A percentile compares a stretch with the other conserved stretches of the same genome.
These are phyloP conservation scores for Casaregolazyma suthepensis DNA, from an alignment of 1,139 yeast species.

Conservation along the genomic window DNA sequence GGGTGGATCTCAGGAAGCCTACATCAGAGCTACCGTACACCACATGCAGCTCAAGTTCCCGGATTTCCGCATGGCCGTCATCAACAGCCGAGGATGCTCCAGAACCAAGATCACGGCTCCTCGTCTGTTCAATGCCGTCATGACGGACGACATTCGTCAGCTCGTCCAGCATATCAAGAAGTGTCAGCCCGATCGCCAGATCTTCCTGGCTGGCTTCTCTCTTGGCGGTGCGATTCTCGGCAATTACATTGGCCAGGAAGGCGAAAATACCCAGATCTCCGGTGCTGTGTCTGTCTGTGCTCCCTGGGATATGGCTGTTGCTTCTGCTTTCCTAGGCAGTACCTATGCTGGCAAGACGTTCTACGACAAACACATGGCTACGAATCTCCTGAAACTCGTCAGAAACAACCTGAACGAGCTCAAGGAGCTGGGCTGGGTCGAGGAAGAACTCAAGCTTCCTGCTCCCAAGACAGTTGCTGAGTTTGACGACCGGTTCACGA, in stretches of 20 bases:
- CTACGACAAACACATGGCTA: slow-evolving; percentile 62
- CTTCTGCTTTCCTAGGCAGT: slow-evolving; percentile 45
- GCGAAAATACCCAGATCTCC: slow-evolving; percentile 42
- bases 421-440: slow-evolving; percentile 35
- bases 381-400: slow-evolving; percentile 56
- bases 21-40: slow-evolving; percentile 53
- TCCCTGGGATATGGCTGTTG: slow-evolving; percentile 77
- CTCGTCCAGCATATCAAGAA: slow-evolving; percentile 46
- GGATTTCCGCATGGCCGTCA: slow-evolving; percentile 60
- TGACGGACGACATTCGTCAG: slow-evolving; percentile 67
- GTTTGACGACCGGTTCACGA: slow-evolving; percentile 70
- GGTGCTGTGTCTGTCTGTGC: slow-evolving; percentile 67
- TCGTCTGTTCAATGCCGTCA: slow-evolving; percentile 64
- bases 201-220: slow-evolving; percentile 76
- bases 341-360: slow-evolving; percentile 57
- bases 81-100: slow-evolving; percentile 84
- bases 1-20: slow-evolving; percentile 88
- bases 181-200: slow-evolving; percentile 63
- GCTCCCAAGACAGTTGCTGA: slow-evolving; percentile 42
- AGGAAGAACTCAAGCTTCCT: slow-evolving; percentile 30
- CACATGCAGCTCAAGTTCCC: slow-evolving; percentile 22
- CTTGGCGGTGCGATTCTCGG: slow-evolving; percentile 80
- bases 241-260: slow-evolving; percentile 74
- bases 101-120: slow-evolving; percentile 74
- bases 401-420: slow-evolving; percentile 57